Percentiles rank a stretch among this genome's conserved stretches.
Conservation (phyloP, 1,284 basidiomycete species). For the Puccinia polysora region DNA sequence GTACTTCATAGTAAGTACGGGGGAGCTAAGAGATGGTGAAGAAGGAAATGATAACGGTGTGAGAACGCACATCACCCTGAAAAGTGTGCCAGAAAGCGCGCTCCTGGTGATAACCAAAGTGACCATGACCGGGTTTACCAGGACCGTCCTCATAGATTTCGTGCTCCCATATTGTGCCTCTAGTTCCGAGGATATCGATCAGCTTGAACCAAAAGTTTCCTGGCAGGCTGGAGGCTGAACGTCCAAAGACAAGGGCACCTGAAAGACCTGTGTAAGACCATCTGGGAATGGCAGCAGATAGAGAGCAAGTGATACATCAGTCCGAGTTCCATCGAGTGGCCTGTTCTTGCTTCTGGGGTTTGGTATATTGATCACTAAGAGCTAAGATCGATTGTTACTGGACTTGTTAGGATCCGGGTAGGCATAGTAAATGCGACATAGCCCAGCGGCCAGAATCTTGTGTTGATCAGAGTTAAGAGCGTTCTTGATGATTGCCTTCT, state of each 20-base stretch:
- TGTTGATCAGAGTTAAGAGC: conserved; percentile 40
- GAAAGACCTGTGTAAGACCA: conserved; percentile 82
- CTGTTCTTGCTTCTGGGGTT: too few relatives aligned
- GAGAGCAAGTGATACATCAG: background rate
- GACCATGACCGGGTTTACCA: conserved; percentile 48
- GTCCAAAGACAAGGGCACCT: conserved; percentile 69
- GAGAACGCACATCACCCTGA: conserved; percentile 72
- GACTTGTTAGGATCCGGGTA: conserved; percentile 57
- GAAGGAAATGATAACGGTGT: background rate
- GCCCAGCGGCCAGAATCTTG: conserved; percentile 73
- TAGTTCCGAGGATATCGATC: conserved; percentile 73
- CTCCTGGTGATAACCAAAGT: conserved; percentile 78
- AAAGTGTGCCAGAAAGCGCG: conserved; percentile 91
- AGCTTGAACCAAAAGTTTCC: conserved; percentile 64
- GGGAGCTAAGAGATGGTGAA: conserved; percentile 24
- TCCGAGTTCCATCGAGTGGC: background rate
- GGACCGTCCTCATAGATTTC: conserved; percentile 67
- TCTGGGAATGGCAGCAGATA: conserved; percentile 51
- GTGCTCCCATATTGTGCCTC: conserved; percentile 89
- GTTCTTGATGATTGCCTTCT: conserved; percentile 42
- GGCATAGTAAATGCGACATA: conserved; percentile 81
- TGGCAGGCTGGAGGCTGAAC: conserved; percentile 62
- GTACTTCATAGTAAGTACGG: background rate
- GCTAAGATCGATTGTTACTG: conserved; percentile 3
- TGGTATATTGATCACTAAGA: background rate